Evolutionary conservation across 768 basidiomycete genomes (phyloP), one percentile per base, ranked within the genome.

Genomic region (Phlegmacium glaucopus): DNA sequence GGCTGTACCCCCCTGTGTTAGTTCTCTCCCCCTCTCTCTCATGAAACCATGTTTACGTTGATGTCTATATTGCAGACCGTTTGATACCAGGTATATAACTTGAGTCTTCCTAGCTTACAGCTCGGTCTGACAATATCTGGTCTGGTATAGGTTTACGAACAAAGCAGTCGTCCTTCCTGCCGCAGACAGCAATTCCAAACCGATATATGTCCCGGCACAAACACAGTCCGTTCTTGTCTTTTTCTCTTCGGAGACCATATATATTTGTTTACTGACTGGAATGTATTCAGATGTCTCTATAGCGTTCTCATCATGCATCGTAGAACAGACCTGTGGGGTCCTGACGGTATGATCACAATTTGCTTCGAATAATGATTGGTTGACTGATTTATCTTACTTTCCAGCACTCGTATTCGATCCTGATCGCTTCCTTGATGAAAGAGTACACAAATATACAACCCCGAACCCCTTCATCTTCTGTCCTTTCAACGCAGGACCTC

Each of bases 371-470:
- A 9, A 8, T 18, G 17, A 28, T 17, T 18, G 22, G 22, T 22
- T 16, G 27, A 8, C 35, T 25, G 11, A 28, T n/a, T n/a, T n/a
- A n/a, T n/a, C 3, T 13, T 29, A 18, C 3, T 45, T 10, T 29
- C 6, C 37, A 71, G 79, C 80, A 2, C 72, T 76, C 13, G 53
- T 68, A 40, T 85, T 85, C 52, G 82, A 85, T 56, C 85, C 85
- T 0, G 78, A 83, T 49, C 71, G 84, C 1, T 86, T 84, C 70
- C 60, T 86, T 25, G 84, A 86, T 50, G 72, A 77, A 25, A 67
- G 83, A 1, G 48, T 82, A 28, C 68, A 74, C 4, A 80, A 77
- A 53, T 80, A 83, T 52, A 56, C 80, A 43, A 73, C 68, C 0
- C 69, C 74, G 4, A 80, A 82, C 54, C 80, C 82, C 0, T 80